Evolutionary conservation across 768 basidiomycete species (phyloP), one percentile per base, ranked within the genome.

Genomic region (Kondoa malvinella): DNA sequence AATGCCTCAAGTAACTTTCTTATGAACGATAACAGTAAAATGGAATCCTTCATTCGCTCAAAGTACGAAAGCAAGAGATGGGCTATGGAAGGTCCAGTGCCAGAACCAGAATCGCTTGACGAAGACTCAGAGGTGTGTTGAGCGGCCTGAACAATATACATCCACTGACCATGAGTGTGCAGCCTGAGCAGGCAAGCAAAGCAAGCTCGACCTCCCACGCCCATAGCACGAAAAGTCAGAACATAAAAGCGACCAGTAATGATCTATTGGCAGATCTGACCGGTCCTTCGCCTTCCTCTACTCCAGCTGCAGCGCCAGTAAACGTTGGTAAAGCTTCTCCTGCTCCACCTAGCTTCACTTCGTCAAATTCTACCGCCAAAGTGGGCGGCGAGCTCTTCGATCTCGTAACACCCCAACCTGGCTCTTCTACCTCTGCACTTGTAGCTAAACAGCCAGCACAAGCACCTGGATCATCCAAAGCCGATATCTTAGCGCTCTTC

Each of bases 21-120:
- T 64, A 27, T 58, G 60, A 17, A 33, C 29, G 2, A 12, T 40
- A 67, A n/a, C 75, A 94, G 92, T 77, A 97, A 97, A 83, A 92
- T 97, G 81, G 94, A 97, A 68, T 91, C 89, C 0, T 97, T 92
- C 78, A 88, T 97, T 69, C 86, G 94, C 63, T 92, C 89, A 26
- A 97, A 99, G 77, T 99, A 99, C 76, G 94, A 99, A 77, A 84
- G 87, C 1, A 82, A 83, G 29, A 81, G 94, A 67, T 99, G 94
- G 94, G 94, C 92, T 1, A 79, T 87, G 77, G 88, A 92, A n/a
- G 91, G 88, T 0, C 87, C 88, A 16, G 84, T 82, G 0, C 94
- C 94, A 0, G 88, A 96, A 77, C 94, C 92, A 1, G 85, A 87
- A 21, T 78, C 83, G 0, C 81, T 96, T 16, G 91, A 90, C 8